Conservation (phyloP, 306 rosid species). For the Quercus berberidifolia region DNA sequence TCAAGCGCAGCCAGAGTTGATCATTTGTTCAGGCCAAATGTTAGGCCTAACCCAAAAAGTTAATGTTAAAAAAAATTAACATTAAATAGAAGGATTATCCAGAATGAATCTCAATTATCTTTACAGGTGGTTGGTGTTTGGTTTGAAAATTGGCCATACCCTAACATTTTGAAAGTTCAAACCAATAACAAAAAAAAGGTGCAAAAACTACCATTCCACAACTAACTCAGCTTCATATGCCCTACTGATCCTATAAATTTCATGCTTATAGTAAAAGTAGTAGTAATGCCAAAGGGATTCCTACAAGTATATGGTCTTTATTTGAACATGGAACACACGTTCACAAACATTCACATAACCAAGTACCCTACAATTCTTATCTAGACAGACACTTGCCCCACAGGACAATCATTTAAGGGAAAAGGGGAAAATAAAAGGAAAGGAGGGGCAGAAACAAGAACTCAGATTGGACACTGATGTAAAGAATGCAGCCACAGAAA, state of each 20-base stretch:
- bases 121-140: neutral
- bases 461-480: neutral
- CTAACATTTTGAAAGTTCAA: neutral
- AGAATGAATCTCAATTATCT: conserved; percentile 12
- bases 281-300: conserved; percentile 3
- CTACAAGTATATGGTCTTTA: neutral
- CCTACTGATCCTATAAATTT: conserved; percentile 3
- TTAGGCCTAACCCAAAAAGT: conserved; percentile 10
- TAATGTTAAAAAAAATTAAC: neutral
- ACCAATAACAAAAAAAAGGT: neutral
- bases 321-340: neutral
- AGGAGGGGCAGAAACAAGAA: neutral
- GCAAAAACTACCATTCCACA: conserved; percentile 37
- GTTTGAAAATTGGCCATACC: neutral
- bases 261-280: neutral
- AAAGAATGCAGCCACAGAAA: neutral
- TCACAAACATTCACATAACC: neutral
- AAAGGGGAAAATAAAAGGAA: neutral
- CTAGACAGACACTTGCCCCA: neutral
- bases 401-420: neutral
- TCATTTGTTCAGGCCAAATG: conserved; percentile 19
- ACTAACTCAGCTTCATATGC: conserved; percentile 20
- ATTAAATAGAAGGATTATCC: neutral
- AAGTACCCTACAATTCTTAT: neutral
- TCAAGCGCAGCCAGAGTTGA: conserved; percentile 10